These are phyloP conservation scores for Plasmodium adleri DNA, from an alignment of 169 alveolate genomes.

Conservation along the genomic window DNA sequence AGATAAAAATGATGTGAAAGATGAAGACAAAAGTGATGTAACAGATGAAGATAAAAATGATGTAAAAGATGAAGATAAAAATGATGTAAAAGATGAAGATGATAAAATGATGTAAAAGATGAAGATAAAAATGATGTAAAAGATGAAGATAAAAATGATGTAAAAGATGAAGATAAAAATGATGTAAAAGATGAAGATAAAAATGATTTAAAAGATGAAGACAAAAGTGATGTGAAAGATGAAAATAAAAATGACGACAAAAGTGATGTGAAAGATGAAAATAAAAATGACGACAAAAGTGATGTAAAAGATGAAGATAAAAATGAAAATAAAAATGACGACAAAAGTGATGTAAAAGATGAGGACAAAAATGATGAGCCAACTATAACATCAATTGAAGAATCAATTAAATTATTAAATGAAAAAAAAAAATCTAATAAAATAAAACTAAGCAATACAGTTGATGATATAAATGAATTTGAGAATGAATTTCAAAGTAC, in stretches of 20 bases:
- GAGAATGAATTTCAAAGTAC: not conserved
- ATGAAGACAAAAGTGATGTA: not conserved
- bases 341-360: not conserved
- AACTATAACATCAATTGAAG: not conserved
- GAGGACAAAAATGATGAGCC: constrained; percentile 1
- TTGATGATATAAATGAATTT: not conserved
- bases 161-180: not conserved
- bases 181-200: not conserved
- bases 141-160: not conserved
- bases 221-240: not conserved
- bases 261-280: not conserved
- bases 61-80: constrained; percentile 12
- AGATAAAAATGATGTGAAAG: not conserved
- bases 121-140: not conserved
- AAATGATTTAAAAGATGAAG: not conserved
- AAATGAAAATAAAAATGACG: not conserved
- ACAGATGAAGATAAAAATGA: not conserved
- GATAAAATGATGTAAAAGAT: not conserved
- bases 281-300: not conserved
- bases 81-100: not conserved
- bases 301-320: not conserved
- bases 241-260: no score
- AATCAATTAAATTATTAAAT: no score
- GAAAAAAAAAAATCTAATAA: no score
- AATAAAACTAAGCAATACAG: no score